phyloP scores from a whole-genome alignment of 805 yeast genomes.

The Maudiozyma saulgeensis region DNA sequence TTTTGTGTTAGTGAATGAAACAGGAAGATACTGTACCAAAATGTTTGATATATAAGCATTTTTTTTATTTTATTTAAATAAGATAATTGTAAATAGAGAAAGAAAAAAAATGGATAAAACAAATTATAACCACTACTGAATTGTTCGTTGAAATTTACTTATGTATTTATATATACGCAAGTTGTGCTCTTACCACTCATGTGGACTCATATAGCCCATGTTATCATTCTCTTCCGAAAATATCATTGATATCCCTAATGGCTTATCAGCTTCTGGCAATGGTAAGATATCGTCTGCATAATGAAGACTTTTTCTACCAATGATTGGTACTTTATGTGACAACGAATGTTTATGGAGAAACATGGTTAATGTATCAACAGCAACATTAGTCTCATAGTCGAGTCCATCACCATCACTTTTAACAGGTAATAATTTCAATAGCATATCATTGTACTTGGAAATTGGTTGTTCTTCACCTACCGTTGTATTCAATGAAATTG shows the following conservation, averaged over 20 bases:
- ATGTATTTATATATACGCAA: neutral
- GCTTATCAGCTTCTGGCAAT: constrained; percentile 6
- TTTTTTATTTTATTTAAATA: too few species aligned
- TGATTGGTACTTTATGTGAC: constrained; percentile 11
- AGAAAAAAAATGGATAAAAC: too few species aligned
- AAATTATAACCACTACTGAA: too few species aligned
- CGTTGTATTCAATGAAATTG: too few species aligned
- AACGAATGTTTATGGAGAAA: constrained; percentile 22
- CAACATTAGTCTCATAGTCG: constrained; percentile 16
- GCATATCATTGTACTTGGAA: constrained; percentile 11
- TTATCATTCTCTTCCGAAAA: neutral
- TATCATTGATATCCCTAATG: constrained; percentile 1
- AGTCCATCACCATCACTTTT: neutral
- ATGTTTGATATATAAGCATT: too few species aligned
- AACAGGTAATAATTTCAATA: constrained; percentile 20
- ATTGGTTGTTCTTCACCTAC: neutral
- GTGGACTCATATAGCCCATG: neutral
- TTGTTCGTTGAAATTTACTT: neutral
- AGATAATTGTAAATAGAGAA: too few species aligned
- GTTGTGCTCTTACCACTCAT: neutral
- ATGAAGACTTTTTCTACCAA: constrained; percentile 19
- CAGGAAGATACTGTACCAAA: too few species aligned
- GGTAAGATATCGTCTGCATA: constrained; percentile 20
- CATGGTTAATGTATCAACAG: constrained; percentile 17
- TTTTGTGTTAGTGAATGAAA: too few species aligned